phyloP scores from a whole-genome alignment of 495 filamentous ascomycete genomes.

The Cercophora sp. region DNA sequence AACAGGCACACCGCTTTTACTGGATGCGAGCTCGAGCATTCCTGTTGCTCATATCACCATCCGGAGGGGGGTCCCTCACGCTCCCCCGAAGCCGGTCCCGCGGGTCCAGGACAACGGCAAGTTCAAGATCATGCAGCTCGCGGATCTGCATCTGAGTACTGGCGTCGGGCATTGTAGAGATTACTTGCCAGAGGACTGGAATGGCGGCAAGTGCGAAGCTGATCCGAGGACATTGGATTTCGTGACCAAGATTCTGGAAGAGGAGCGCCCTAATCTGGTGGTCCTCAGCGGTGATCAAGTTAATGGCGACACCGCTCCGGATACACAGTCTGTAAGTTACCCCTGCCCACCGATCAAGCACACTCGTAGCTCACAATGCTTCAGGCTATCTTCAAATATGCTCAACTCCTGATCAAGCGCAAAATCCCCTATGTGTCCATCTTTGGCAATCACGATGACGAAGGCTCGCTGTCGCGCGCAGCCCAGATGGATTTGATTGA shows the following conservation, averaged over 20 bases:
- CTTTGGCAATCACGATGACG: constrained; percentile 97
- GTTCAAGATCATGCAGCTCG: constrained; percentile 94
- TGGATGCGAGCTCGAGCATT: constrained; percentile 57
- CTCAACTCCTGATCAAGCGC: constrained; percentile 76
- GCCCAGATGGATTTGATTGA: constrained; percentile 81
- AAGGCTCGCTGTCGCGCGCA: constrained; percentile 71
- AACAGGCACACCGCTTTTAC: constrained; percentile 61
- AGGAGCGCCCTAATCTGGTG: constrained; percentile 88
- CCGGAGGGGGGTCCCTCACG: constrained; percentile 61
- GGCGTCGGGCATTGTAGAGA: constrained; percentile 83
- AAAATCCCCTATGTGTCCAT: constrained; percentile 91
- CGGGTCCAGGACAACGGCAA: constrained; percentile 81
- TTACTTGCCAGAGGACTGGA: constrained; percentile 63
- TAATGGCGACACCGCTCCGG: constrained; percentile 86
- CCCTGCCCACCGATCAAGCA: neutral
- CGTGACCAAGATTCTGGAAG: constrained; percentile 72
- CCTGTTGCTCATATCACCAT: constrained; percentile 70
- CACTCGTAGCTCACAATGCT: constrained; percentile 5
- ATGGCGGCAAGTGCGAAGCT: constrained; percentile 79
- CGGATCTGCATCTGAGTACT: constrained; percentile 88
- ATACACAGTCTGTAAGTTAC: constrained; percentile 68
- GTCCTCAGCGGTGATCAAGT: constrained; percentile 91
- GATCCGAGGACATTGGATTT: constrained; percentile 91
- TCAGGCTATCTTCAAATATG: constrained; percentile 87
- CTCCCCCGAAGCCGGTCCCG: constrained; percentile 61